Evolutionary conservation across 2,329 filamentous ascomycete genomes (phyloP), one percentile per base, ranked within the genome.

Genomic region (Neofusicoccum umdonicola): DNA sequence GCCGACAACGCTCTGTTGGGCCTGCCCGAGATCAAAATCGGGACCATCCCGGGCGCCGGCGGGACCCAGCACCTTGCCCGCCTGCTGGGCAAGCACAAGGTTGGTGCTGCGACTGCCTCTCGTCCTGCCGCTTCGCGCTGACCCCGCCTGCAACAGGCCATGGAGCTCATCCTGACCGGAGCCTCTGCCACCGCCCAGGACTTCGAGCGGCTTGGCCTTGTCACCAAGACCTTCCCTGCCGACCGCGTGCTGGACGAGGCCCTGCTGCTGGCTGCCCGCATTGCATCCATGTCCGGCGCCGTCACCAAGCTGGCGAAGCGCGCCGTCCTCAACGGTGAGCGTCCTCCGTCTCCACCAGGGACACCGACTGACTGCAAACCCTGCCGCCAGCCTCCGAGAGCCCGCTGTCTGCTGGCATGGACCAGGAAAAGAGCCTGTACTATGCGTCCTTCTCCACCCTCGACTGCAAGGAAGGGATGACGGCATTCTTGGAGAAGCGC

Each of bases 1-100:
- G 93, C 91, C 4, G 84, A 88, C 61, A 86, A 80, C 19, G 93
- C 94, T 71, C 95, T 90, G 74, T 97, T 99, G 75, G 95, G 94
- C 7, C 94, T 97, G 80, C 94, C 94, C 2, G 94, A 99, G 81
- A 92, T 98, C 81, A 97, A 93, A 81, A 85, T 98, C 5, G 95
- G 94, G 27, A 91, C 90, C 1, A 91, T 97, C 65, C 94, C 95
- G 4, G 95, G 94, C 4, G 93, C 91, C 0, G 94, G 94, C 39
- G 94, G 94, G 4, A 93, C 89, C 69, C 94, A 98, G 82, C 85
- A 94, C 11, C 82, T 98, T 64, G 95, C 92, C 3, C 85, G 87
- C 27, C 92, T 79, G 8, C 71, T 82, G 66, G 80, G 80, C 17
- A 82, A 75, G 65, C 71, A 74, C 34, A 75, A 75, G 69, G 74